Evolutionary conservation across 2,329 filamentous ascomycete genomes (phyloP).

Genomic region (Drechmeria coniospora): DNA sequence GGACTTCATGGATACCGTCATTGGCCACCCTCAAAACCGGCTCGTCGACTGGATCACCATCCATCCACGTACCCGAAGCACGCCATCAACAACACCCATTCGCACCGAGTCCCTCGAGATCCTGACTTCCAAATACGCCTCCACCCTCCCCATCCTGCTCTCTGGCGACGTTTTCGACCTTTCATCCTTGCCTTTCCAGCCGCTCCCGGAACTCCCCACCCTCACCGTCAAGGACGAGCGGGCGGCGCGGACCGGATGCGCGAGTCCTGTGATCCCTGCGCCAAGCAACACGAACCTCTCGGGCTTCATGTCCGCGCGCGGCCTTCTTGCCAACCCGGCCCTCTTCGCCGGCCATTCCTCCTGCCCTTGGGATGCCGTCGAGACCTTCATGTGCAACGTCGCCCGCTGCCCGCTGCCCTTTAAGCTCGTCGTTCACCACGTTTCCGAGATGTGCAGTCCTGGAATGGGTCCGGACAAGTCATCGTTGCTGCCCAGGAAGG

Average conservation of each 20-base stretch:
- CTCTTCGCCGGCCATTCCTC: constrained; percentile 41
- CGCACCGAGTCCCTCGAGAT: constrained; percentile 43
- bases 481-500: constrained; percentile 38
- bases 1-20: constrained; percentile 47
- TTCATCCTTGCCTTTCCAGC: constrained; percentile 27
- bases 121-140: constrained; percentile 34
- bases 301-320: constrained; percentile 57
- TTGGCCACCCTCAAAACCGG: constrained; percentile 33
- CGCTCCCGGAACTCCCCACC: constrained; percentile 16
- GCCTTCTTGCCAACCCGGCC: constrained; percentile 51
- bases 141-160: constrained; percentile 45
- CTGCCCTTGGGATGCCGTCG: constrained; percentile 48
- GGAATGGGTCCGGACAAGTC: constrained; percentile 38
- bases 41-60: constrained; percentile 55
- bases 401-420: constrained; percentile 43
- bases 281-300: constrained; percentile 33
- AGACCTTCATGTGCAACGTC: constrained; percentile 44
- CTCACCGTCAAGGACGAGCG: constrained; percentile 11
- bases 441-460: constrained; percentile 49
- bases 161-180: constrained; percentile 57
- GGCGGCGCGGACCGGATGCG: not conserved
- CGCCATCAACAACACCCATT: constrained; percentile 45
- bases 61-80: constrained; percentile 48
- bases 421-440: constrained; percentile 49
- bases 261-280: constrained; percentile 1